phyloP scores from a whole-genome alignment of 2,329 filamentous ascomycete species.

The Annulohypoxylon truncatum region DNA sequence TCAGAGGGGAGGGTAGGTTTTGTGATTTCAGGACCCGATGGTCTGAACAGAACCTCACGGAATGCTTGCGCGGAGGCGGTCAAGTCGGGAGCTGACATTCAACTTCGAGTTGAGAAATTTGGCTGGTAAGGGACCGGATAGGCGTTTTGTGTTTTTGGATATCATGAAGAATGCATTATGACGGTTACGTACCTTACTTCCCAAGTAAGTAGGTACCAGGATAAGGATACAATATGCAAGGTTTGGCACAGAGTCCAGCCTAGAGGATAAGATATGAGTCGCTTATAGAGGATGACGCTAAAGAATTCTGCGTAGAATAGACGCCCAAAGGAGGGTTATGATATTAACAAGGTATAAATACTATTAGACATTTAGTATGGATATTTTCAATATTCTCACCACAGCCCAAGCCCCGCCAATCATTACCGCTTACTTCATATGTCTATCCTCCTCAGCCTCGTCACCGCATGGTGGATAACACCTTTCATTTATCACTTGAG shows the following conservation, averaged over 20 bases:
- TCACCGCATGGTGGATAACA: too few species aligned
- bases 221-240: not conserved
- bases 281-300: not conserved
- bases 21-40: conserved; percentile 70
- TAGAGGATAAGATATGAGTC: not conserved
- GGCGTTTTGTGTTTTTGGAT: conserved; percentile 4
- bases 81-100: conserved; percentile 60
- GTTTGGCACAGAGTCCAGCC: not conserved
- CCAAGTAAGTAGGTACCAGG: too few species aligned
- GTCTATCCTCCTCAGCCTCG: too few species aligned
- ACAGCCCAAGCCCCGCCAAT: not conserved
- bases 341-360: not conserved
- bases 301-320: not conserved
- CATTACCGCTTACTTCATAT: too few species aligned
- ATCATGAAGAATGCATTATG: conserved; percentile 6
- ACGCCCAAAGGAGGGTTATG: not conserved
- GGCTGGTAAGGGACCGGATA: conserved; percentile 63
- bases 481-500: too few species aligned
- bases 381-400: not conserved
- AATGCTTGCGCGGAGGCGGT: conserved; percentile 66
- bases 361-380: not conserved
- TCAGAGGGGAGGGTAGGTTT: conserved; percentile 46
- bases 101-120: conserved; percentile 73
- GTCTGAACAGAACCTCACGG: conserved; percentile 68
- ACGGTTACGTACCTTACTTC: not conserved